Conservation (phyloP, 1,139 yeast genomes). For the Pichia sp. region DNA sequence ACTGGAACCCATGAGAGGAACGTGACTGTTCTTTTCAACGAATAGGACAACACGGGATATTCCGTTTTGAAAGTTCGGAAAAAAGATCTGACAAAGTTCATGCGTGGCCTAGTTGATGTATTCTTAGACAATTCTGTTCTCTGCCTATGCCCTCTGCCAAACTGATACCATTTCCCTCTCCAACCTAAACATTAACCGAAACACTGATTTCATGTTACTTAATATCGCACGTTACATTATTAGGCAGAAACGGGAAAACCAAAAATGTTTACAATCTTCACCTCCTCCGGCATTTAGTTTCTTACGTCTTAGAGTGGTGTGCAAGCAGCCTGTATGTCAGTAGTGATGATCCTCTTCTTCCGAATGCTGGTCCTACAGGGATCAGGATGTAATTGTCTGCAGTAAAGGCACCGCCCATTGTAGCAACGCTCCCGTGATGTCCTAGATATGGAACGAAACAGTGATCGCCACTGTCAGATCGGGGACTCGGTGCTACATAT, state of each 20-base stretch:
- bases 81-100: conserved; percentile 4
- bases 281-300: too few species aligned
- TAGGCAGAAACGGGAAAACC: not conserved
- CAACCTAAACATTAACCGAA: not conserved
- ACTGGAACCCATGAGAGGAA: conserved; percentile 74
- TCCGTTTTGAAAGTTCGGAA: not conserved
- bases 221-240: not conserved
- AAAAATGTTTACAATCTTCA: not conserved
- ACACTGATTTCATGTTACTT: not conserved
- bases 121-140: not conserved
- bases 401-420: too few species aligned
- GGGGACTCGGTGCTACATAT: too few species aligned
- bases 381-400: too few species aligned
- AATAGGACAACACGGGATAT: conserved; percentile 21
- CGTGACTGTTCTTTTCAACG: conserved; percentile 27
- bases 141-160: not conserved
- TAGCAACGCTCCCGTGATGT: too few species aligned
- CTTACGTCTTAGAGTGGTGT: too few species aligned
- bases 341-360: too few species aligned
- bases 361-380: too few species aligned
- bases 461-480: too few species aligned
- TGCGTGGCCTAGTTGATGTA: not conserved
- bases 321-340: too few species aligned
- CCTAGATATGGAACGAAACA: too few species aligned
- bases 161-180: too few species aligned